These are phyloP conservation scores for Tetrahymena borealis DNA, from an alignment of 73 alveolate species.

Conservation along the genomic window DNA sequence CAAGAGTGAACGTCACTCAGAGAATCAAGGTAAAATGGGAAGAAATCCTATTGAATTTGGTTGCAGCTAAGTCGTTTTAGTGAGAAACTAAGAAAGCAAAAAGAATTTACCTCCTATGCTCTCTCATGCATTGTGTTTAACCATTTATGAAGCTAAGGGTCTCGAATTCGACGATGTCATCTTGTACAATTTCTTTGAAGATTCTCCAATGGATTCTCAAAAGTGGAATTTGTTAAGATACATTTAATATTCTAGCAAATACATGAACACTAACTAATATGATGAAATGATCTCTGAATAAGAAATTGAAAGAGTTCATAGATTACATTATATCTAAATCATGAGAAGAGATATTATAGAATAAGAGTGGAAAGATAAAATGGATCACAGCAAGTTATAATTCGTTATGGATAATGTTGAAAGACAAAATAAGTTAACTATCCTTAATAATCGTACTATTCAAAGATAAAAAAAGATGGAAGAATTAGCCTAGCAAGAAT, in stretches of 20 bases:
- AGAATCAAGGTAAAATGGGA: neutral
- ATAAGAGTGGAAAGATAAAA: constrained; percentile 18
- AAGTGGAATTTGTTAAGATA: constrained; percentile 55
- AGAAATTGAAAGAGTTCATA: neutral
- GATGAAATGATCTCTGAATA: constrained; percentile 28
- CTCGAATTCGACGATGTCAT: constrained; percentile 69
- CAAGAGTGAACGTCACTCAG: neutral
- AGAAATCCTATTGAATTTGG: constrained; percentile 50
- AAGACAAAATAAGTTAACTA: neutral
- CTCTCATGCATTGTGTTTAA: constrained; percentile 53
- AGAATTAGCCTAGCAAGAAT: neutral
- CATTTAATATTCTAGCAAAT: neutral
- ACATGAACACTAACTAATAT: neutral
- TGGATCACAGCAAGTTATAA: constrained; percentile 2
- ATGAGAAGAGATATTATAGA: neutral
- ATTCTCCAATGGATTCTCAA: constrained; percentile 36
- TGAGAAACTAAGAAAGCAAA: constrained; percentile 64
- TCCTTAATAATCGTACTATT: neutral
- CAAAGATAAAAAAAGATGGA: neutral
- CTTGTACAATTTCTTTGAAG: constrained; percentile 62
- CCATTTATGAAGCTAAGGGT: constrained; percentile 74
- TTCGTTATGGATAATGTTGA: neutral
- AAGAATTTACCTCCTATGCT: constrained; percentile 47
- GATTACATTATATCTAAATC: neutral
- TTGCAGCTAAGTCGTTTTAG: constrained; percentile 65